Base-by-base conservation (phyloP, 208 protist species). In the Trypanosoma cruzi region DNA sequence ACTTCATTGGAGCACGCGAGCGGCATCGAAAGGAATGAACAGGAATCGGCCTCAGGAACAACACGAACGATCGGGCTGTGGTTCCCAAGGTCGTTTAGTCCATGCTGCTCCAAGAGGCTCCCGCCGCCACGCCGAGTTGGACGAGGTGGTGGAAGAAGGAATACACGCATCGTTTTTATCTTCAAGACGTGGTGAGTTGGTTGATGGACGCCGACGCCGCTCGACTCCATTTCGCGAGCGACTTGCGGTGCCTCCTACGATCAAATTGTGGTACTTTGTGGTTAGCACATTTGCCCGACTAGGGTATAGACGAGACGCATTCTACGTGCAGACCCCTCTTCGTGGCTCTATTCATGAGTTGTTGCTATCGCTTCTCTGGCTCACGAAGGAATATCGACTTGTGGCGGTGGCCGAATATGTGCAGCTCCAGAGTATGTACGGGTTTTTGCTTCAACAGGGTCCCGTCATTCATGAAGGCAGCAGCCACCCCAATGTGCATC, bases 311-410 rank as follows among this genome's bases (percentile, higher is more conserved):
- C 84, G 89, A 4, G 84, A 89, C 63, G 37, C 53, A 6, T 86
- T 92, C 48, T 92, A 90, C 64, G 44, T 77, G n/a, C 84, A 90
- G 57, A 91, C 84, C 2, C 85, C 84, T 0, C 67, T 68, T 1
- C 56, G 68, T 26, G 78, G 75, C 8, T 82, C 74, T 10, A 70
- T 84, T 13, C 34, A 83, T 26, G 89, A 95, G 71, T 71, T 95
- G 24, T 29, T 95, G 36, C 73, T 95, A 24, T 84, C 75, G 7
- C 64, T 95, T n/a, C 73, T 95, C 14, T 95, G 89, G 89, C 65
- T 92, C 46, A 91, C 89, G 29, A 75, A 80, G 64, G 65, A 80
- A 58, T 93, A 89, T 73, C 76, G 82, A 59, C 65, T 93, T 26
- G 44, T 92, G 24, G 79, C 77, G 0, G 76, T 86, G 1, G 84